A percentile compares a stretch with the other conserved stretches of the same genome.
Conservation (phyloP, 108 stramenopile genomes). For the Nannochloropsis gaditana region DNA sequence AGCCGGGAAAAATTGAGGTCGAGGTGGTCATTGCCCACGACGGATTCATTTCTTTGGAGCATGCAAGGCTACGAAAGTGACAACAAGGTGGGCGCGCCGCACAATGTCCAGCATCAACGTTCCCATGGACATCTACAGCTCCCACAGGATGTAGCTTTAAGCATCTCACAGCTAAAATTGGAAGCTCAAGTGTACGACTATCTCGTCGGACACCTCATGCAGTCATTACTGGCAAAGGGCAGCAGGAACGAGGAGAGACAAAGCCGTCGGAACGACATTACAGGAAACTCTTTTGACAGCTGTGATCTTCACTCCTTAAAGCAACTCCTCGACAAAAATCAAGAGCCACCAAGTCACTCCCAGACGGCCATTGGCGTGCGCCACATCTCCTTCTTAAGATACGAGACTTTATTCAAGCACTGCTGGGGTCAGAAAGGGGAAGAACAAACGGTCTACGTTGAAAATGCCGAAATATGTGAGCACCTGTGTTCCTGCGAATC, state of each 20-base stretch:
- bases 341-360: neutral
- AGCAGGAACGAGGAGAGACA: neutral
- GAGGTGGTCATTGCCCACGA: neutral
- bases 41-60: neutral
- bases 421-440: no score
- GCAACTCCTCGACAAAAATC: neutral
- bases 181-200: neutral
- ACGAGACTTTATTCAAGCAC: no score
- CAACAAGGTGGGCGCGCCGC: neutral
- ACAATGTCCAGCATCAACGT: neutral
- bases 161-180: neutral
- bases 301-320: neutral
- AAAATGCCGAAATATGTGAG: no score
- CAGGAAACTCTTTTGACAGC: neutral
- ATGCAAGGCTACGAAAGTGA: neutral
- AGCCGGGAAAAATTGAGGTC: neutral
- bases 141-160: constrained; percentile 10
- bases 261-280: no score
- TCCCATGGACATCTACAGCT: neutral
- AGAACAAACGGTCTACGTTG: no score
- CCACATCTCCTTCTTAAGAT: neutral
- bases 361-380: neutral
- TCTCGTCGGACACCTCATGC: neutral
- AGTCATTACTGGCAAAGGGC: neutral
- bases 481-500: no score